Conservation (phyloP, 257 asterid genomes). For the Solanum chaucha region DNA sequence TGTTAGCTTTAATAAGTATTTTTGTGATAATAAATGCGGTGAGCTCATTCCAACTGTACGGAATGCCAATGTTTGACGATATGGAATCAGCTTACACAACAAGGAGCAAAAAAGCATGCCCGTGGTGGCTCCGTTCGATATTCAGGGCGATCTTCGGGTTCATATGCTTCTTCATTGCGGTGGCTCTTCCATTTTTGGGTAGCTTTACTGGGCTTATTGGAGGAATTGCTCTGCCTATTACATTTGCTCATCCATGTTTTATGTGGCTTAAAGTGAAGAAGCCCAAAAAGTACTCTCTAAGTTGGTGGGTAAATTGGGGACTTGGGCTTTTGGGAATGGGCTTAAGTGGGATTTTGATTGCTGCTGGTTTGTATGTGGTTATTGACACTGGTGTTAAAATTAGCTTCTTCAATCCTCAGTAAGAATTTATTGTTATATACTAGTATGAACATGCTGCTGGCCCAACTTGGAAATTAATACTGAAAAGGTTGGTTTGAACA, state of each 20-base stretch:
- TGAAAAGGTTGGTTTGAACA: neutral
- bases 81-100: slow-evolving; percentile 58
- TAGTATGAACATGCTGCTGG: neutral
- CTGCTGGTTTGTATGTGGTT: slow-evolving; percentile 58
- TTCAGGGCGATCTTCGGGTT: slow-evolving; percentile 50
- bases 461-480: neutral
- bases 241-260: slow-evolving; percentile 70
- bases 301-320: slow-evolving; percentile 70
- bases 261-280: slow-evolving; percentile 86
- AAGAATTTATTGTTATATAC: too few relatives aligned
- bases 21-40: slow-evolving; percentile 57
- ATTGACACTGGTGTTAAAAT: slow-evolving; percentile 56
- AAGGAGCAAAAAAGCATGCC: slow-evolving; percentile 53
- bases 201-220: slow-evolving; percentile 79
- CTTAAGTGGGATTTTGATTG: slow-evolving; percentile 36
- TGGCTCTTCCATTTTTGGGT: slow-evolving; percentile 71
- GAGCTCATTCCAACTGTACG: slow-evolving; percentile 79
- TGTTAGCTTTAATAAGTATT: slow-evolving; percentile 31
- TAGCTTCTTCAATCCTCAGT: slow-evolving; percentile 45
- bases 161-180: slow-evolving; percentile 54
- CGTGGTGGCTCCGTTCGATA: slow-evolving; percentile 71
- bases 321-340: slow-evolving; percentile 59
- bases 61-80: slow-evolving; percentile 73
- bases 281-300: slow-evolving; percentile 36
- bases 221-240: slow-evolving; percentile 67